Evolutionary conservation across 257 asterid genomes (phyloP).

Genomic region (Solanum tarijense): DNA sequence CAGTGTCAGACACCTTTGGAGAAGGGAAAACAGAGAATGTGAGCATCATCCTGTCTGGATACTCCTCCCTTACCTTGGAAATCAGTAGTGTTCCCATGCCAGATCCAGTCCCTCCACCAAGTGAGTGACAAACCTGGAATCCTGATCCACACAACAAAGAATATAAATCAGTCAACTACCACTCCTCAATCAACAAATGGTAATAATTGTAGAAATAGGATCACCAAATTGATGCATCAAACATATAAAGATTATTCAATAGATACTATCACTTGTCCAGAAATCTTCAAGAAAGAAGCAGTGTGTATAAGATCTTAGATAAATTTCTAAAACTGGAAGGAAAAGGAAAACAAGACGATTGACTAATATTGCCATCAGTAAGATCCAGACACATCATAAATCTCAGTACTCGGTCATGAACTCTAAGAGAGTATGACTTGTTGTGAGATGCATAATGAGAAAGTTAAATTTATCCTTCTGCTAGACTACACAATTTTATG

Average conservation of each 20-base stretch:
- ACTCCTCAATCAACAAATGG: not conserved
- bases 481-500: not conserved
- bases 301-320: not conserved
- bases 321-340: not conserved
- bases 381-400: not conserved
- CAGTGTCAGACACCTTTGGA: conserved; percentile 65
- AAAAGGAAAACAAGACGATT: not conserved
- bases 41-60: conserved; percentile 66
- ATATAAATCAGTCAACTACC: not conserved
- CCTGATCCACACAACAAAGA: conserved; percentile 22
- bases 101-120: conserved; percentile 67
- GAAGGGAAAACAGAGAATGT: conserved; percentile 68
- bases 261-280: not conserved
- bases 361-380: not conserved
- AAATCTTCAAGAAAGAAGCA: not conserved
- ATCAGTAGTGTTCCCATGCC: conserved; percentile 67
- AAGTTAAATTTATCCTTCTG: not conserved
- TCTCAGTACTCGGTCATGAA: not conserved
- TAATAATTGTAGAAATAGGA: not conserved
- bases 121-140: conserved; percentile 60
- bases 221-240: not conserved
- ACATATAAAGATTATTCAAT: not conserved
- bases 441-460: not conserved
- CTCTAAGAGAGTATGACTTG: not conserved
- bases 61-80: conserved; percentile 62